Evolutionary conservation across 164 flowering plant species (phyloP), one percentile per base, ranked within the genome.

Genomic region (Pachysandra terminalis): DNA sequence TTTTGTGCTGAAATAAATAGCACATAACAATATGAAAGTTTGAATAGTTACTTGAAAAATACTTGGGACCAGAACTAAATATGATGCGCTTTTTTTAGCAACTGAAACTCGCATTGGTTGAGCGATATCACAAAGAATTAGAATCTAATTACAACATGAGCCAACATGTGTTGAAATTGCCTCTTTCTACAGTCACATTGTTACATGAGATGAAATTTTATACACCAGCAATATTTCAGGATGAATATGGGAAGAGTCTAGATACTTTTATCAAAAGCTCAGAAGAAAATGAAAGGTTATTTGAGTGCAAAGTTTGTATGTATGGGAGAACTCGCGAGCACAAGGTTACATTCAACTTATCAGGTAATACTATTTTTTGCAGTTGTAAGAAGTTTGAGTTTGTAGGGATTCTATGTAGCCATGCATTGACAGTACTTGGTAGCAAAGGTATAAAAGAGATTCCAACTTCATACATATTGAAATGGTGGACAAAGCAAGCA

Each of bases 331-430:
- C 5, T 32, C 37, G 7, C 7, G 37, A 32, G 37, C 37, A 32
- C 7, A 32, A 32, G 7, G 37, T 32, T 25, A 51, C 41, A 5
- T 58, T 26, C 21, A 56, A 68, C 13, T 22, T 59, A 59, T 24
- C 16, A 61, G 22, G n/a, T 19, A 52, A 68, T 3, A 32, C 57
- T 16, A 37, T 68, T 16, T 48, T 17, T 19, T 68, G 59, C 48
- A 68, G 71, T 16, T 68, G 64, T 32, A 51, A 10, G 35, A 60
- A 49, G 56, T 60, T 68, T 51, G 71, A 68, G 57, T 60, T 68
- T 28, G 12, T 59, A 5, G 64, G 65, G 21, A 45, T 68, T 26
- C 9, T 59, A 15, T 63, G 35, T 48, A 25, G 21, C 16, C 71
- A 24, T 45, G 56, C 32, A 24, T 48, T 41, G 16, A 59, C 26